Evolutionary conservation across 306 rosid species (phyloP).

Genomic region (Corylus heterophylla): DNA sequence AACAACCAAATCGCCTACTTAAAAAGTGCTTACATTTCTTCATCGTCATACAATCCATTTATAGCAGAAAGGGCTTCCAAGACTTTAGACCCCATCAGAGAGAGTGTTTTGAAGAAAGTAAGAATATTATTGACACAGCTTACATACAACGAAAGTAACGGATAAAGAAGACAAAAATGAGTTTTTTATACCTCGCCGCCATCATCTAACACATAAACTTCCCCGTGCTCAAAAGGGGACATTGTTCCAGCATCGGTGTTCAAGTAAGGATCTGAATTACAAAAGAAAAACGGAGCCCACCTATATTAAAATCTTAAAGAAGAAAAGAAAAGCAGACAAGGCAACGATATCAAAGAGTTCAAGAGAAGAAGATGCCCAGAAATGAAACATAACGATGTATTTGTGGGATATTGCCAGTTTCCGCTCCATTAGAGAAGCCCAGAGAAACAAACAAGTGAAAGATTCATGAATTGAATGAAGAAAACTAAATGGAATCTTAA

Average conservation of each 20-base stretch:
- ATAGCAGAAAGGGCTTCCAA: not conserved
- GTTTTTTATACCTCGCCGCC: constrained; percentile 83
- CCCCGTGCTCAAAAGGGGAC: constrained; percentile 98
- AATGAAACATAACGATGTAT: not conserved
- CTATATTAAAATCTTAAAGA: constrained; percentile 6
- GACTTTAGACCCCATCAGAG: not conserved
- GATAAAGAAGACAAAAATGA: not conserved
- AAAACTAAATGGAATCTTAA: not conserved
- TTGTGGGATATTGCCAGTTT: not conserved
- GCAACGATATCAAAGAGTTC: not conserved
- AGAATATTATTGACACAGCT: not conserved
- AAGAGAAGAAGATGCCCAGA: not conserved
- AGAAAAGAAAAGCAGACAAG: not conserved
- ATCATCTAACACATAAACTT: constrained; percentile 88
- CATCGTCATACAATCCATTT: not conserved
- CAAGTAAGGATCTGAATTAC: constrained; percentile 82
- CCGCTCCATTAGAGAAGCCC: not conserved
- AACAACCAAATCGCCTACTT: not conserved
- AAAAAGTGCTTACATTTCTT: not conserved
- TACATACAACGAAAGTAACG: not conserved
- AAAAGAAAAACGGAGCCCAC: constrained; percentile 6
- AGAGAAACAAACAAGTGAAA: not conserved
- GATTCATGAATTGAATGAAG: not conserved
- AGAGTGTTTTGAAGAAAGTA: not conserved
- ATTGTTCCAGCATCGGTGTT: constrained; percentile 98